Evolutionary conservation across 1,284 basidiomycete genomes (phyloP).

Genomic region (Puccinia horiana): DNA sequence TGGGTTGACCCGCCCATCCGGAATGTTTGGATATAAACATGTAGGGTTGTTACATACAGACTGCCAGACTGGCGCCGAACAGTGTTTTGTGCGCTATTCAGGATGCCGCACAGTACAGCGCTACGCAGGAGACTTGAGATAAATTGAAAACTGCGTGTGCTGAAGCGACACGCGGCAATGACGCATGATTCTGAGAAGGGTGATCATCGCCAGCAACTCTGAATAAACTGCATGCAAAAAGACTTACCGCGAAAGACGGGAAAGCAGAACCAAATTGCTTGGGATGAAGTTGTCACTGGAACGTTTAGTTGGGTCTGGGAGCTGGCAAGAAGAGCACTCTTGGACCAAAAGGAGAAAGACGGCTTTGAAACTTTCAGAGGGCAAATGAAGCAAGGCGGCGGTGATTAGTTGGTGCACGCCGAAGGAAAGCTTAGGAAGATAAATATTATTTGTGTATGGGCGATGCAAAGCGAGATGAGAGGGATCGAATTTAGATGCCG

Average conservation of each 20-base stretch:
- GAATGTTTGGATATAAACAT: too few relatives aligned
- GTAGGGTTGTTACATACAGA: too few relatives aligned
- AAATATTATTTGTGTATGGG: background rate
- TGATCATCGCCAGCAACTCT: background rate
- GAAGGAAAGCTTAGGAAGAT: slow-evolving; percentile 5
- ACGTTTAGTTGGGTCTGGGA: background rate
- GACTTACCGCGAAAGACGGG: background rate
- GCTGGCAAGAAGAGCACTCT: background rate
- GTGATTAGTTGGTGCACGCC: slow-evolving; percentile 3
- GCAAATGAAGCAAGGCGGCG: background rate
- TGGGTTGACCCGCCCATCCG: too few relatives aligned
- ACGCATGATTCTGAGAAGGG: background rate
- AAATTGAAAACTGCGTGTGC: background rate
- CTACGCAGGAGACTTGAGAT: too few relatives aligned
- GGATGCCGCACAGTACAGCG: too few relatives aligned
- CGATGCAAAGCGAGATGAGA: background rate
- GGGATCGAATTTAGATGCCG: background rate
- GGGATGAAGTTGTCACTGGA: background rate
- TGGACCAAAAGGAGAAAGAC: background rate
- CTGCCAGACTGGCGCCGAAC: too few relatives aligned
- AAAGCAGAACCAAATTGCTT: background rate
- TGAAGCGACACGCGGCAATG: background rate
- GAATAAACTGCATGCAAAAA: background rate
- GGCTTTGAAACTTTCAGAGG: background rate
- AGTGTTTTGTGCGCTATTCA: too few relatives aligned